phyloP scores from a whole-genome alignment of 148 eudicot genomes.

The Euryodendron excelsum region DNA sequence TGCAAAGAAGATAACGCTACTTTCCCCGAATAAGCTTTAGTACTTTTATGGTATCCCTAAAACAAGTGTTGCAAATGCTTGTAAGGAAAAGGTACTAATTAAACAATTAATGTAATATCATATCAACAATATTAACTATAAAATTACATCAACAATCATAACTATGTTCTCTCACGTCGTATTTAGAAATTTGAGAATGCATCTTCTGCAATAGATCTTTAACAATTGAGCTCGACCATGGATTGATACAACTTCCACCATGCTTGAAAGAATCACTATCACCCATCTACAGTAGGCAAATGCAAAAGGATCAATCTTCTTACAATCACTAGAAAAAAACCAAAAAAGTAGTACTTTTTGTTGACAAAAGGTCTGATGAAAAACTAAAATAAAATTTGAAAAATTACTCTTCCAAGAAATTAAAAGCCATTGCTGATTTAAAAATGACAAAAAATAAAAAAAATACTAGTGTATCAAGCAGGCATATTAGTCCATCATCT shows the following conservation, averaged over 20 bases:
- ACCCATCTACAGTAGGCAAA: constrained; percentile 28
- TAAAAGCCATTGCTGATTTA: too few relatives aligned
- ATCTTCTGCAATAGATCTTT: constrained; percentile 51
- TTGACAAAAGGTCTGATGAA: not conserved
- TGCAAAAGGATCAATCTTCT: constrained; percentile 10
- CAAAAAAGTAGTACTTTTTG: not conserved
- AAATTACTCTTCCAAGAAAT: too few relatives aligned
- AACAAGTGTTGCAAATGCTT: constrained; percentile 17
- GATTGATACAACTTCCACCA: constrained; percentile 41
- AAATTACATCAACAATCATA: too few relatives aligned
- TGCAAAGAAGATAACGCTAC: constrained; percentile 50
- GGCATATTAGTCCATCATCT: not conserved
- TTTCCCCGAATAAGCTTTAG: constrained; percentile 64
- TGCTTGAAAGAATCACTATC: constrained; percentile 19
- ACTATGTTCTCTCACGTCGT: constrained; percentile 47
- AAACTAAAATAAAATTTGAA: not conserved
- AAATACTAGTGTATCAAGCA: not conserved
- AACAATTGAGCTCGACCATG: constrained; percentile 61
- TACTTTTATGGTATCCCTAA: constrained; percentile 72
- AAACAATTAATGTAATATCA: too few relatives aligned
- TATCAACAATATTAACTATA: too few relatives aligned
- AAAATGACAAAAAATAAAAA: not conserved
- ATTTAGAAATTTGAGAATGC: constrained; percentile 51
- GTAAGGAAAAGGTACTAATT: not conserved
- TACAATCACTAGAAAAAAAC: not conserved